A percentile compares a stretch with the other conserved stretches of the same genome.
Evolutionary conservation across 164 flowering plant species (phyloP).

Genomic region (Paratinospora sagittata): DNA sequence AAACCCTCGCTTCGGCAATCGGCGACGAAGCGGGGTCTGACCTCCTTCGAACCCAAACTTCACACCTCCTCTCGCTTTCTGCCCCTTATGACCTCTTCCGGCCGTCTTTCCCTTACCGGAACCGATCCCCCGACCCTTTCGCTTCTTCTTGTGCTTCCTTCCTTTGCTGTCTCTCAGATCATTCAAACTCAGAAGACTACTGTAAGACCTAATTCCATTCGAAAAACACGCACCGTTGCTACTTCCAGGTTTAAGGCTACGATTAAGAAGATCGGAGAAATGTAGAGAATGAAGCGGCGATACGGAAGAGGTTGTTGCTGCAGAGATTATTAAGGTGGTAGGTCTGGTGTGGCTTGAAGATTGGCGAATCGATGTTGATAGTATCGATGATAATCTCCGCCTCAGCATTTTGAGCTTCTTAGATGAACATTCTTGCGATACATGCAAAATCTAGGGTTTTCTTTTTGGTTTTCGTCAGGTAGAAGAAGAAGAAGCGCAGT

Average conservation of each 20-base stretch:
- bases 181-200: slow-evolving; percentile 66
- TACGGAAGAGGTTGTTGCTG: background rate
- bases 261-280: background rate
- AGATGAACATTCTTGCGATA: background rate
- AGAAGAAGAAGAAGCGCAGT: no score
- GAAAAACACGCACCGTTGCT: background rate
- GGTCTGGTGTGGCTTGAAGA: background rate
- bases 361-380: background rate
- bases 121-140: slow-evolving; percentile 96
- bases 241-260: background rate
- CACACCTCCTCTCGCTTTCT: slow-evolving; percentile 71
- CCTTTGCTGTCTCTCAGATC: slow-evolving; percentile 70
- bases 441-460: background rate
- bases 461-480: background rate
- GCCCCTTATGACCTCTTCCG: slow-evolving; percentile 91
- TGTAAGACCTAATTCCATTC: slow-evolving; percentile 38
- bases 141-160: slow-evolving; percentile 66
- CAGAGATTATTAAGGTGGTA: background rate
- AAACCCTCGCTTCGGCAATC: slow-evolving; percentile 86
- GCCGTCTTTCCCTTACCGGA: slow-evolving; percentile 95
- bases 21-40: slow-evolving; percentile 81
- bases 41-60: slow-evolving; percentile 98
- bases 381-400: slow-evolving; percentile 21
- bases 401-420: slow-evolving; percentile 17
- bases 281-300: background rate